Conservation (phyloP, 108 stramenopile species). For the Cyclotella sp. region DNA sequence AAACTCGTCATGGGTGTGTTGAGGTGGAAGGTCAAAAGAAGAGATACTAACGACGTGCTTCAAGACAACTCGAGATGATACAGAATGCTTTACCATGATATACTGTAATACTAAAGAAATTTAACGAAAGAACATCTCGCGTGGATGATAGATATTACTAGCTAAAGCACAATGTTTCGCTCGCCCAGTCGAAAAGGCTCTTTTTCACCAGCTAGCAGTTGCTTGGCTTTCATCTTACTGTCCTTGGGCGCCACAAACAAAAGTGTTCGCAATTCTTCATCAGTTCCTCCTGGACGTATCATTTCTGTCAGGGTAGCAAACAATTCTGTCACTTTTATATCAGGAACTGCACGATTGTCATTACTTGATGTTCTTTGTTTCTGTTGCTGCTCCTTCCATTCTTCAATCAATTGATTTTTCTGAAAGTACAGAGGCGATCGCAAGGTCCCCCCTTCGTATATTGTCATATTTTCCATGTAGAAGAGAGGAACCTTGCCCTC, state of each 20-base stretch:
- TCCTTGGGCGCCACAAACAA: conserved; percentile 68
- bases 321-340: conserved; percentile 71
- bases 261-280: conserved; percentile 63
- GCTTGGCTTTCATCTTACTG: conserved; percentile 62
- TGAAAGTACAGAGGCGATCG: conserved; percentile 73
- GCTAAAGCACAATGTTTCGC: conserved; percentile 65
- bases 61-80: too few relatives aligned
- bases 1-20: too few relatives aligned
- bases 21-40: too few relatives aligned
- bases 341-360: conserved; percentile 27
- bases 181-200: conserved; percentile 74
- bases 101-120: too few relatives aligned
- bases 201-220: conserved; percentile 65
- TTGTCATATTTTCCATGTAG: conserved; percentile 74
- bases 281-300: conserved; percentile 58
- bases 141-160: too few relatives aligned
- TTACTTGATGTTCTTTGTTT: conserved; percentile 5
- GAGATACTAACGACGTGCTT: too few relatives aligned
- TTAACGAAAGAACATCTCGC: too few relatives aligned
- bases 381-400: conserved; percentile 43
- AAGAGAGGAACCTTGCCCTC: conserved; percentile 87
- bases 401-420: conserved; percentile 65
- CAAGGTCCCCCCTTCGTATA: conserved; percentile 24
- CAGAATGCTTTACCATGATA: too few relatives aligned
- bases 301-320: conserved; percentile 68